Conservation (phyloP, 2,329 filamentous ascomycete genomes). For the Aspergillus glaucus region DNA sequence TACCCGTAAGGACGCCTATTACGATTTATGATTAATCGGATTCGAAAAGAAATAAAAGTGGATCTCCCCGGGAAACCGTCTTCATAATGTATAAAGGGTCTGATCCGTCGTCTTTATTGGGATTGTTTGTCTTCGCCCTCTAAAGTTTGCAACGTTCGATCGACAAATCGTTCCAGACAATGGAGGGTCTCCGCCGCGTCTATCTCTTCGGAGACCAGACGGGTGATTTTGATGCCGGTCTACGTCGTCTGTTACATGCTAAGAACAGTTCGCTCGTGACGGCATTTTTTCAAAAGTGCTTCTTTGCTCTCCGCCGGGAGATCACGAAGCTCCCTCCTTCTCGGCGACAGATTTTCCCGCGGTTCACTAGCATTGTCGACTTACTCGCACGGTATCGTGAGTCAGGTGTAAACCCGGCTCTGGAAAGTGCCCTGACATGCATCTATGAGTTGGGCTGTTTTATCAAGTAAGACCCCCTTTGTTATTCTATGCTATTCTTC, state of each 20-base stretch:
- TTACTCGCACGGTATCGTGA: slow-evolving; percentile 30
- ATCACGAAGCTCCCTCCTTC: slow-evolving; percentile 30
- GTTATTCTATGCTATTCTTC: not conserved
- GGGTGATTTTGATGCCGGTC: slow-evolving; percentile 36
- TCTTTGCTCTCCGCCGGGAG: slow-evolving; percentile 36
- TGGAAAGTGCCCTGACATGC: slow-evolving; percentile 40
- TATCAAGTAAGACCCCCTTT: slow-evolving; percentile 32
- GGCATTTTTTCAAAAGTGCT: slow-evolving; percentile 39
- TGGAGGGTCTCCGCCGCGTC: slow-evolving; percentile 27
- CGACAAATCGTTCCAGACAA: slow-evolving; percentile 10
- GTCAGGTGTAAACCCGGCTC: slow-evolving; percentile 29
- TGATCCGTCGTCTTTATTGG: not conserved
- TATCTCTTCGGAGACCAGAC: slow-evolving; percentile 46
- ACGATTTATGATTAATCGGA: not conserved
- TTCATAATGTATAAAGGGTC: not conserved
- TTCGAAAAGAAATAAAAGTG: not conserved
- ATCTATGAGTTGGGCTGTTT: slow-evolving; percentile 40
- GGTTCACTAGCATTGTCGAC: slow-evolving; percentile 35
- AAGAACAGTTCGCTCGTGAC: slow-evolving; percentile 38
- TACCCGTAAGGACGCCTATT: not conserved
- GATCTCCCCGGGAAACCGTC: not conserved
- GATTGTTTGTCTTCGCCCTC: not conserved
- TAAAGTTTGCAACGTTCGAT: not conserved
- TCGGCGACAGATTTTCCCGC: slow-evolving; percentile 30
- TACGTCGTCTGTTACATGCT: slow-evolving; percentile 35